Conservation (phyloP, 495 filamentous ascomycete species). For the Aspergillus ostianus region DNA sequence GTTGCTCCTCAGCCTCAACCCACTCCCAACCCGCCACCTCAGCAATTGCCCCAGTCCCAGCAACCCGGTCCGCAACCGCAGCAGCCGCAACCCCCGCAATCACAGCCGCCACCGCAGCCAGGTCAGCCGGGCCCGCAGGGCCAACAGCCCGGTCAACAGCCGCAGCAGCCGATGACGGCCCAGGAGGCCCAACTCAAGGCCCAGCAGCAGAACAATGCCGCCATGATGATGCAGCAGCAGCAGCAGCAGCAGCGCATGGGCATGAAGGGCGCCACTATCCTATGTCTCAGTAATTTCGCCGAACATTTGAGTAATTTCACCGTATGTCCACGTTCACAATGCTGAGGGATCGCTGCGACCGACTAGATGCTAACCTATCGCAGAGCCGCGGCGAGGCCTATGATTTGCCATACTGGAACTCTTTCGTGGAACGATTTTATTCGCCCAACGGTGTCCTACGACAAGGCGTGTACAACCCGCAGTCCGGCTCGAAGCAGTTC, state of each 20-base stretch:
- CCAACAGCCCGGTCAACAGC: slow-evolving; percentile 40
- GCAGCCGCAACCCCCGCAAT: slow-evolving; percentile 34
- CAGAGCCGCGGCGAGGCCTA: slow-evolving; percentile 57
- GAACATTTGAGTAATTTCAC: slow-evolving; percentile 67
- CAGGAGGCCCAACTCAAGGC: slow-evolving; percentile 45
- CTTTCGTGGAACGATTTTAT: slow-evolving; percentile 75
- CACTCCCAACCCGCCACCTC: slow-evolving; percentile 44
- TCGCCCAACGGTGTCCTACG: slow-evolving; percentile 67
- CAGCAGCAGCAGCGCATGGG: slow-evolving; percentile 53
- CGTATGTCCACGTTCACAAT: slow-evolving; percentile 37
- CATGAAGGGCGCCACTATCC: slow-evolving; percentile 55
- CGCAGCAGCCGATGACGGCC: slow-evolving; percentile 37
- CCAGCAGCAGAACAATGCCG: slow-evolving; percentile 42
- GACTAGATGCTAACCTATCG: slow-evolving; percentile 21
- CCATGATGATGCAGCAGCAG: slow-evolving; percentile 51
- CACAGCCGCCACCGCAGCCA: slow-evolving; percentile 33
- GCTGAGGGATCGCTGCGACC: background rate
- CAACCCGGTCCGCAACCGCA: slow-evolving; percentile 39
- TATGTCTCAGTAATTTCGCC: slow-evolving; percentile 66
- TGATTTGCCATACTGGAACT: slow-evolving; percentile 68
- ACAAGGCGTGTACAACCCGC: slow-evolving; percentile 54
- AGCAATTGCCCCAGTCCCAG: slow-evolving; percentile 46
- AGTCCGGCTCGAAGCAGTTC: slow-evolving; percentile 63
- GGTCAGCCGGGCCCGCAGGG: slow-evolving; percentile 38
- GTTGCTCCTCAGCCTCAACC: slow-evolving; percentile 47